Percentiles rank a stretch among this genome's conserved stretches.
Evolutionary conservation across 2,329 filamentous ascomycete genomes (phyloP).

Genomic region (Pseudogymnoascus sp.): DNA sequence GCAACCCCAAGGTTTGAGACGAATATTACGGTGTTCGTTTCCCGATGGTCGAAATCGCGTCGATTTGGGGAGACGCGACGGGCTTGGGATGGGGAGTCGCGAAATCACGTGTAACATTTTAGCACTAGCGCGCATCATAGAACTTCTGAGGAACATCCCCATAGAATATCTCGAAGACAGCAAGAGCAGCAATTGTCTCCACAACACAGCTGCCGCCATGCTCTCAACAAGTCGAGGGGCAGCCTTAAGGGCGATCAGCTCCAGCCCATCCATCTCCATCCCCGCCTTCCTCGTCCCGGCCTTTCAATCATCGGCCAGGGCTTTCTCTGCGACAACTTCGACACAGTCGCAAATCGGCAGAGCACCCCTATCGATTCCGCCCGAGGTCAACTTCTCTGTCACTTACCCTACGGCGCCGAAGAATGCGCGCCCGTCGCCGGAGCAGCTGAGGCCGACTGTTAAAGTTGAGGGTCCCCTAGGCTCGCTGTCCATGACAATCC

Average conservation of each 20-base stretch:
- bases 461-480: constrained; percentile 77
- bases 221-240: constrained; percentile 56
- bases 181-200: constrained; percentile 10
- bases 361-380: constrained; percentile 71
- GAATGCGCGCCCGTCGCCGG: constrained; percentile 31
- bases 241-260: constrained; percentile 49
- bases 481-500: constrained; percentile 69
- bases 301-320: constrained; percentile 46
- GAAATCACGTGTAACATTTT: not conserved
- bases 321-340: constrained; percentile 65
- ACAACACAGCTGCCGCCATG: constrained; percentile 41
- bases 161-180: constrained; percentile 4
- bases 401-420: constrained; percentile 44
- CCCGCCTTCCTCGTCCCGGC: constrained; percentile 68
- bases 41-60: not conserved
- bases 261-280: constrained; percentile 45
- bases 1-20: not conserved
- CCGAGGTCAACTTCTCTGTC: constrained; percentile 70
- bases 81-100: not conserved
- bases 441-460: constrained; percentile 56
- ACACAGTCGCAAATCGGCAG: constrained; percentile 77
- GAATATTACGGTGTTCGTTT: not conserved
- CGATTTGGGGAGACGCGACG: not conserved
- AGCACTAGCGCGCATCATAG: not conserved
- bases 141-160: constrained; percentile 6